Percentiles rank a stretch among this genome's conserved stretches.
These are phyloP conservation scores for Schizochytrium sp. DNA, from an alignment of 108 stramenopile species.

Conservation along the genomic window DNA sequence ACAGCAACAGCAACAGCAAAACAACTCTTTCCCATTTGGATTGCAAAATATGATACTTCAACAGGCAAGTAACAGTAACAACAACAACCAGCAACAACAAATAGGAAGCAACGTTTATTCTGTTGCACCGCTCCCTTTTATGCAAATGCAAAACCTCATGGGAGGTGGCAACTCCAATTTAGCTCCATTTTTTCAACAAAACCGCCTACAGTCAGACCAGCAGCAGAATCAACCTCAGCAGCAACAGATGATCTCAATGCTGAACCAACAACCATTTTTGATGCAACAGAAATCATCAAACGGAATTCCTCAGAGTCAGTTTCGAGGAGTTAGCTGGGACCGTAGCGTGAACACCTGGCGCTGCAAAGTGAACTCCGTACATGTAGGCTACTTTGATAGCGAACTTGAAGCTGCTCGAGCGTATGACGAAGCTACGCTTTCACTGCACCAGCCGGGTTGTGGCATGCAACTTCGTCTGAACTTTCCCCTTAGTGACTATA, in stretches of 20 bases:
- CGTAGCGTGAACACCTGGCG: conserved; percentile 37
- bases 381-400: conserved; percentile 59
- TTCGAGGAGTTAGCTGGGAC: conserved; percentile 58
- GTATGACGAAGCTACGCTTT: conserved; percentile 50
- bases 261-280: background rate
- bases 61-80: too few species aligned
- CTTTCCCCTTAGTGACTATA: background rate
- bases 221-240: conserved; percentile 39
- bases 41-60: too few species aligned
- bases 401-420: conserved; percentile 28
- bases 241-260: background rate
- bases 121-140: too few species aligned
- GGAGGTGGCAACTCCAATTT: too few species aligned
- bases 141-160: too few species aligned
- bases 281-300: background rate
- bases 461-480: conserved; percentile 32
- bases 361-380: conserved; percentile 48
- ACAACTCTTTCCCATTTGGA: too few species aligned
- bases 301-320: background rate
- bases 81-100: too few species aligned
- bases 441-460: background rate
- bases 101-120: too few species aligned
- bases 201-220: background rate
- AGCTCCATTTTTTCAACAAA: background rate
- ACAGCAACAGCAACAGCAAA: conserved; percentile 37